Conservation (phyloP, 2,329 filamentous ascomycete species). For the Cladosporium austrohemisphaericum region DNA sequence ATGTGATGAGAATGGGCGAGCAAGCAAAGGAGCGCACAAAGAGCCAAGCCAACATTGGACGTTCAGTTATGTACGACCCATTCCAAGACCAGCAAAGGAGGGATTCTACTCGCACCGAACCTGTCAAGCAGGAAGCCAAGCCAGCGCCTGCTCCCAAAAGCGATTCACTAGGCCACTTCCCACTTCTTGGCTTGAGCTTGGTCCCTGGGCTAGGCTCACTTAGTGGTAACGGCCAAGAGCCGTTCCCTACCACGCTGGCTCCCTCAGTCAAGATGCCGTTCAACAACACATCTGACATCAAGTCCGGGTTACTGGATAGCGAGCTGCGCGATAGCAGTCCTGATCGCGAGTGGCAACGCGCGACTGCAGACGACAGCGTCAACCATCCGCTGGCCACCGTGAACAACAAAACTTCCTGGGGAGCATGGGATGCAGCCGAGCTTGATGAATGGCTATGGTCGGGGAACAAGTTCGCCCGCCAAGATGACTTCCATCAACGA, state of each 20-base stretch:
- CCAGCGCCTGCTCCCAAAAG: background rate
- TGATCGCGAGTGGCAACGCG: conserved; percentile 6
- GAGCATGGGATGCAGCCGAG: conserved; percentile 28
- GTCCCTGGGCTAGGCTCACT: background rate
- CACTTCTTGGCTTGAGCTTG: background rate
- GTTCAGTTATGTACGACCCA: conserved; percentile 33
- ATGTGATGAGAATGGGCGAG: conserved; percentile 14
- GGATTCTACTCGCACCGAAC: background rate
- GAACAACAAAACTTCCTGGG: no score
- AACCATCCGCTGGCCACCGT: no score
- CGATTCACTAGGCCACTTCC: background rate
- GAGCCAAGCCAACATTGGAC: conserved; percentile 25
- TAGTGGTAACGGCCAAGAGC: background rate
- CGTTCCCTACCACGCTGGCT: conserved; percentile 4
- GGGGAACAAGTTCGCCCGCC: conserved; percentile 30
- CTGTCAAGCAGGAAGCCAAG: background rate
- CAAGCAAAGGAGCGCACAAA: conserved; percentile 26
- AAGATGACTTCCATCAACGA: conserved; percentile 29
- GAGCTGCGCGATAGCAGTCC: conserved; percentile 12
- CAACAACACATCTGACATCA: background rate
- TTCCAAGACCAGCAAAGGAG: conserved; percentile 19
- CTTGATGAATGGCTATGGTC: conserved; percentile 41
- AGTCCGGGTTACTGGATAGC: background rate
- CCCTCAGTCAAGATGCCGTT: background rate
- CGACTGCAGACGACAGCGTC: background rate